Evolutionary conservation across 2,329 filamentous ascomycete genomes (phyloP).

Genomic region (Sclerotinia nivalis): DNA sequence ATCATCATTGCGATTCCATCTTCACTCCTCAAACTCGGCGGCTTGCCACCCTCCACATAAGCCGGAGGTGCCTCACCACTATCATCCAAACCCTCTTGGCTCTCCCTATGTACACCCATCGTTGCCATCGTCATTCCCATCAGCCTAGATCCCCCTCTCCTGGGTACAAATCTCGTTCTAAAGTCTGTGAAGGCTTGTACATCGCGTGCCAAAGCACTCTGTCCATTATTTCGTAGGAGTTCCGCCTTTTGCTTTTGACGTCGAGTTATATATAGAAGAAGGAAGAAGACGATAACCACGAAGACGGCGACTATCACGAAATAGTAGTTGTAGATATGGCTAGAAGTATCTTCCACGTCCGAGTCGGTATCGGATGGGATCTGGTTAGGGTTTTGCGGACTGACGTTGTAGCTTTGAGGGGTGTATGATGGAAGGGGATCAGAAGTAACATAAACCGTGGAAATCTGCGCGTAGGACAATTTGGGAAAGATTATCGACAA

Average conservation of each 20-base stretch:
- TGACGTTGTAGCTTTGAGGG: constrained; percentile 9
- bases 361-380: constrained; percentile 12
- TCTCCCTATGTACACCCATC: constrained; percentile 4
- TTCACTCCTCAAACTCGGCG: constrained; percentile 33
- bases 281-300: constrained; percentile 45
- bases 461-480: constrained; percentile 33
- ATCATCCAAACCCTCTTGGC: constrained; percentile 62
- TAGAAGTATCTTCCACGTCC: constrained; percentile 28
- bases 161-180: constrained; percentile 27
- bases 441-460: constrained; percentile 26
- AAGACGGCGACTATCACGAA: constrained; percentile 53
- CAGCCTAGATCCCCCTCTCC: constrained; percentile 19
- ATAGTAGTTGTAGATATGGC: constrained; percentile 57
- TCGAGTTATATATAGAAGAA: constrained; percentile 49
- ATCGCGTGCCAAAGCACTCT: constrained; percentile 41
- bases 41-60: constrained; percentile 47
- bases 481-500: constrained; percentile 33
- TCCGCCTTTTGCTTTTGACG: constrained; percentile 36
- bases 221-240: constrained; percentile 27
- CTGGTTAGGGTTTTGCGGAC: constrained; percentile 8
- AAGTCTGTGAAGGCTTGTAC: constrained; percentile 32
- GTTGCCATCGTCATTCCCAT: constrained; percentile 21
- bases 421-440: constrained; percentile 19
- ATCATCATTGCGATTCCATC: constrained; percentile 12
- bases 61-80: constrained; percentile 65